phyloP scores from a whole-genome alignment of 108 stramenopile genomes.

The Fragilaria crotonensis region DNA sequence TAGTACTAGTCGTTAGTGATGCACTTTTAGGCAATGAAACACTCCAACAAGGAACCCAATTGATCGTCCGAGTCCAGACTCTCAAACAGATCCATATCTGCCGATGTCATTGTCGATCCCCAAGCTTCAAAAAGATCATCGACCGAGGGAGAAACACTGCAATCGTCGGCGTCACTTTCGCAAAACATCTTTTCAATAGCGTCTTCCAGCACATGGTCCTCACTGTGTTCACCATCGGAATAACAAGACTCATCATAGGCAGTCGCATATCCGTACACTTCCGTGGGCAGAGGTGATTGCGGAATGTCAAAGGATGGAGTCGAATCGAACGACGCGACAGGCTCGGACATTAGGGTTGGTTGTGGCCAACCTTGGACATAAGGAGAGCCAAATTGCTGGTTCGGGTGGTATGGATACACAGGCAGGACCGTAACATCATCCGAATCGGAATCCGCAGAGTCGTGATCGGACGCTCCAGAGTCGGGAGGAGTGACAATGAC shows the following conservation, averaged over 20 bases:
- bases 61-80: background rate
- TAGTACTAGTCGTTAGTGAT: no score
- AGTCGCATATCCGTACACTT: background rate
- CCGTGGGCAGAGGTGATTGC: background rate
- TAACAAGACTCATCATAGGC: background rate
- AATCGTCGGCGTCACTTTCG: background rate
- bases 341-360: no score
- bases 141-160: background rate
- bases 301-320: background rate
- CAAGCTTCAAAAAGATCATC: background rate
- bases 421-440: background rate
- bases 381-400: background rate
- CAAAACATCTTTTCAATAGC: conserved; percentile 39
- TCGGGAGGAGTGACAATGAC: conserved; percentile 16
- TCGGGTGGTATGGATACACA: background rate
- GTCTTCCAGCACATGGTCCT: conserved; percentile 22
- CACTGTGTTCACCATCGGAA: background rate
- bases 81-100: background rate
- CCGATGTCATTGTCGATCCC: background rate
- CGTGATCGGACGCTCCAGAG: conserved; percentile 4
- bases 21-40: background rate
- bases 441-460: conserved; percentile 2
- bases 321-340: background rate
- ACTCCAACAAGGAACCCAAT: background rate
- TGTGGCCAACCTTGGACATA: background rate